Evolutionary conservation across 192 early-diverging fungal species (phyloP).

Genomic region (Coemansia umbellata): DNA sequence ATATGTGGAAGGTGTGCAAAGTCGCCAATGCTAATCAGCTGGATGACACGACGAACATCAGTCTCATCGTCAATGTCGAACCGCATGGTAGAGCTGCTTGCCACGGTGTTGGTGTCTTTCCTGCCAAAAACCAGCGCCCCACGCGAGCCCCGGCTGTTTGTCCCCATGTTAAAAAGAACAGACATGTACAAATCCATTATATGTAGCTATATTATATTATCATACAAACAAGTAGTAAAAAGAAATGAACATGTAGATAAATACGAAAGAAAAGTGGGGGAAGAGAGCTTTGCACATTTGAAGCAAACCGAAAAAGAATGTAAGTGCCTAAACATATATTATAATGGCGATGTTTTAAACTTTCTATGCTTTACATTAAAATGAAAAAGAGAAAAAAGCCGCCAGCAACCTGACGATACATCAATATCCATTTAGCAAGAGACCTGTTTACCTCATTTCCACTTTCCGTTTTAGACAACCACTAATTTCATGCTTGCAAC

Average conservation of each 20-base stretch:
- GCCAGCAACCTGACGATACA: no score
- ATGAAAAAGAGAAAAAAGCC: background rate
- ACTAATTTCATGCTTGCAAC: background rate
- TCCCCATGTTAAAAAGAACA: constrained; percentile 15
- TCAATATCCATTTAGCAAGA: no score
- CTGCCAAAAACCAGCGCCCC: constrained; percentile 4
- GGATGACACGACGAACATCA: constrained; percentile 9
- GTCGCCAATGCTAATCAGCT: constrained; percentile 22
- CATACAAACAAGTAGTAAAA: no score
- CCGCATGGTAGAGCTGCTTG: background rate
- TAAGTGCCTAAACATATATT: no score
- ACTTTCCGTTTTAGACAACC: background rate
- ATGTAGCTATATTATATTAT: no score
- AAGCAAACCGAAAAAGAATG: no score
- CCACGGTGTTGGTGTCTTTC: background rate
- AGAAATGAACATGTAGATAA: no score
- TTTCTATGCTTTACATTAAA: background rate
- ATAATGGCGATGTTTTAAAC: no score
- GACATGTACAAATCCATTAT: constrained; percentile 31
- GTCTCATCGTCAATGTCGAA: constrained; percentile 14
- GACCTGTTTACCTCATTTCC: background rate
- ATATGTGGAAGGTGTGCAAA: constrained; percentile 30
- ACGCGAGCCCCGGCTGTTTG: background rate
- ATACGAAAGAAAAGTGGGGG: no score
- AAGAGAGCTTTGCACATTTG: no score